Conservation (phyloP, 495 filamentous ascomycete genomes). For the Penicillium longicatenatum region DNA sequence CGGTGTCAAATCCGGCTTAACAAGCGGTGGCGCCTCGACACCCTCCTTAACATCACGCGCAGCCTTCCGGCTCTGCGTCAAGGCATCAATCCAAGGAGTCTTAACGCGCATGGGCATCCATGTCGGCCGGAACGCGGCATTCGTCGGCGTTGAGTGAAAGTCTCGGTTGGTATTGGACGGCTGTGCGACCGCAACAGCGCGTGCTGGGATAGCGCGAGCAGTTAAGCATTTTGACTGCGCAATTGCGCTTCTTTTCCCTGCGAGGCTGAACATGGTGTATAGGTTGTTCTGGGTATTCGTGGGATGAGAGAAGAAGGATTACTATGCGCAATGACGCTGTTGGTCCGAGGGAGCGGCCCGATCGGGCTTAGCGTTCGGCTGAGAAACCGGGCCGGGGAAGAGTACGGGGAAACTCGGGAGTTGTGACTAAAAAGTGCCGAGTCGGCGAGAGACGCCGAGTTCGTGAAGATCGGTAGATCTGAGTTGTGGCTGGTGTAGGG, state of each 20-base stretch:
- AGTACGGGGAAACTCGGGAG: constrained; percentile 9
- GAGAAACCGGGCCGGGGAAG: constrained; percentile 9
- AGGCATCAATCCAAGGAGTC: constrained; percentile 71
- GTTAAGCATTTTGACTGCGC: constrained; percentile 16
- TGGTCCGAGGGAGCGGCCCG: constrained; percentile 15
- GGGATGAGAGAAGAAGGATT: constrained; percentile 8
- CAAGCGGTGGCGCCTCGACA: constrained; percentile 25
- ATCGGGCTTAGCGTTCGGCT: constrained; percentile 22
- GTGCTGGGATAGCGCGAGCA: constrained; percentile 10
- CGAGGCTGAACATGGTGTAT: constrained; percentile 24
- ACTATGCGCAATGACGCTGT: constrained; percentile 20
- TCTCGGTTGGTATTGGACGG: constrained; percentile 18
- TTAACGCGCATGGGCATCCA: constrained; percentile 60
- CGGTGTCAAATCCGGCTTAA: constrained; percentile 54
- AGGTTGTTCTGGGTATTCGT: background rate
- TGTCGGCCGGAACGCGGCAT: constrained; percentile 33
- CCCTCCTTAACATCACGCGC: constrained; percentile 29
- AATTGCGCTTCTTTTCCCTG: constrained; percentile 24
- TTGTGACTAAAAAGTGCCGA: background rate
- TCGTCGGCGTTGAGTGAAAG: constrained; percentile 35
- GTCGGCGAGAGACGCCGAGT: constrained; percentile 3
- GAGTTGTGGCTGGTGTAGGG: constrained; percentile 6
- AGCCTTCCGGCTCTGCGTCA: constrained; percentile 53
- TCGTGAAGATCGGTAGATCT: constrained; percentile 8
- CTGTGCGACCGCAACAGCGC: constrained; percentile 14